Evolutionary conservation across 2,329 filamentous ascomycete genomes (phyloP), one percentile per base, ranked within the genome.

Genomic region (Calonectria pteridis): DNA sequence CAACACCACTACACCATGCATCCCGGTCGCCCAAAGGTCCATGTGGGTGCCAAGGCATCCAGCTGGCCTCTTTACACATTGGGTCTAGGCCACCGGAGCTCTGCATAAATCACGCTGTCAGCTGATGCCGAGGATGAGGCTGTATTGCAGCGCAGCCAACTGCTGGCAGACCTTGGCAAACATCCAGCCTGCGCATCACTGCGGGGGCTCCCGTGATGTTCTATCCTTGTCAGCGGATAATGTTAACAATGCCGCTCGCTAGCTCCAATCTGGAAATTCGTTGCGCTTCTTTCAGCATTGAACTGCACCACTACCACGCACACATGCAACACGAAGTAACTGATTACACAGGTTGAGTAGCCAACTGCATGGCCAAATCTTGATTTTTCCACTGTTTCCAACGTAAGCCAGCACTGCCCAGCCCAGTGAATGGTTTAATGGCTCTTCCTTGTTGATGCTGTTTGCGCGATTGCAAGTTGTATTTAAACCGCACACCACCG

Each of bases 21-120:
- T 23, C 23, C n/a, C 33, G 18, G 10, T 37, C 11, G 23, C n/a
- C 55, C 33, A 28, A 40, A 26, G 33, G 37, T 37, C 55, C 55
- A 37, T 62, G 55, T 35, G 37, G 2, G 5, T 40, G n/a, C n/a
- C 33, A 40, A 40, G 55, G 55, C 23, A 23, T 40, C 6, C 33
- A 6, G 18, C 55, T 62, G 11, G 31, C 16, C 35, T 62, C 33
- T 40, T 23, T 40, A 62, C 33, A 62, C 16, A 26, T 62, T 62
- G 40, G 37, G 55, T 18, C 16, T 28, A 28, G 33, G 23, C 35
- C 55, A 62, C 55, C 35, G 37, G 13, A 35, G 16, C 26, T 20
- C 55, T 62, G 55, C 55, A 62, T 62, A 62, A 62, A 62, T 62
- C 35, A 62, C 55, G 55, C 55, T 10, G 55, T 62, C 55, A 62